These are phyloP conservation scores for Cordyceps militaris DNA, from an alignment of 2,329 filamentous ascomycete species.

Conservation along the genomic window DNA sequence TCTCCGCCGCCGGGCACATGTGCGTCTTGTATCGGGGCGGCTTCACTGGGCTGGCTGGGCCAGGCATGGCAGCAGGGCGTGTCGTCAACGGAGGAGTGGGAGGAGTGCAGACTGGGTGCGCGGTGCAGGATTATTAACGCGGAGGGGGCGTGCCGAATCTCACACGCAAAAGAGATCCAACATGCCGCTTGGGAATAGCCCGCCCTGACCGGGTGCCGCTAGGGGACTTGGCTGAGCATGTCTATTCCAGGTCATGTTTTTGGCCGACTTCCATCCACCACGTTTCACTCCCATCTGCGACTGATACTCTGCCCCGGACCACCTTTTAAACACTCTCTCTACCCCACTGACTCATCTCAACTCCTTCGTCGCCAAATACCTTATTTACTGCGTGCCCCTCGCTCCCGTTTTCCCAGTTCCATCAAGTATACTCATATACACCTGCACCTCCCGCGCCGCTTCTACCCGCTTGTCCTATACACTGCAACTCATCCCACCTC, in stretches of 20 bases:
- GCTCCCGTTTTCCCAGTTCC: neutral
- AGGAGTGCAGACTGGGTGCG: neutral
- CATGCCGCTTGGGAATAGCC: slow-evolving; percentile 5
- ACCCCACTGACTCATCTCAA: slow-evolving; percentile 13
- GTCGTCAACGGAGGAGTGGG: neutral
- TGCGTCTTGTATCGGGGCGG: neutral
- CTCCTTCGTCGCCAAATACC: slow-evolving; percentile 3
- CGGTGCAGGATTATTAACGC: neutral
- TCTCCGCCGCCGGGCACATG: neutral
- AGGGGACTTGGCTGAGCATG: slow-evolving; percentile 3
- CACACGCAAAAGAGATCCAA: slow-evolving; percentile 1
- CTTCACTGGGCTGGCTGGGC: neutral
- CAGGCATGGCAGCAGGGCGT: neutral
- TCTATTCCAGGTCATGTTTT: slow-evolving; percentile 6
- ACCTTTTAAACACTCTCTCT: slow-evolving; percentile 9
- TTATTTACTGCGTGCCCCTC: slow-evolving; percentile 10
- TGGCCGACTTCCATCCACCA: slow-evolving; percentile 1
- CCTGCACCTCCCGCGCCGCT: neutral
- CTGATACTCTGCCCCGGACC: slow-evolving; percentile 4
- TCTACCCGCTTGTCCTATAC: neutral
- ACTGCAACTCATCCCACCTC: neutral
- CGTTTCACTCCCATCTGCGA: slow-evolving; percentile 9
- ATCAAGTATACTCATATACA: slow-evolving; percentile 7
- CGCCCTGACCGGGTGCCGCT: slow-evolving; percentile 6
- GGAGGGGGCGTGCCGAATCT: neutral